These are phyloP conservation scores for Nelumbo lutea DNA, from an alignment of 164 flowering plant genomes.

Conservation along the genomic window DNA sequence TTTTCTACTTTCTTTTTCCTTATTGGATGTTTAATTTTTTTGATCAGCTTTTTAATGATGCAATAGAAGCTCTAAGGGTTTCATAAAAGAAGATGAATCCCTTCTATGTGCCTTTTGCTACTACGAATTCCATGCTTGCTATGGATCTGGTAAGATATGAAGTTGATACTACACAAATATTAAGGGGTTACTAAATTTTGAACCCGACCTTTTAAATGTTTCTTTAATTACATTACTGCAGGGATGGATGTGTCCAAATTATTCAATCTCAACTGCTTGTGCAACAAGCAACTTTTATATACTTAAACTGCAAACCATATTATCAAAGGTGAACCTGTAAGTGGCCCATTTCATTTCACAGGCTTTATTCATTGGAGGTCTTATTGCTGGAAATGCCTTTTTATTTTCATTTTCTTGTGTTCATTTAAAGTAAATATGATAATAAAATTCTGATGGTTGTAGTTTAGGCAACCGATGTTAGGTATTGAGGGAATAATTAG, in stretches of 20 bases:
- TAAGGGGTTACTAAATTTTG: constrained; percentile 1
- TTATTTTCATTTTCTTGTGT: neutral
- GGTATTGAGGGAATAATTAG: no score
- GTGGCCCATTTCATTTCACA: constrained; percentile 21
- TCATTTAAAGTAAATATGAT: neutral
- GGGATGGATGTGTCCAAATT: constrained; percentile 99
- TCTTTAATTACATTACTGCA: constrained; percentile 27
- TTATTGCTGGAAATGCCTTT: neutral
- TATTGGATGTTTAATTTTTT: neutral
- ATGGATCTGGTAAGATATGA: constrained; percentile 78
- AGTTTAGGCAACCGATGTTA: no score
- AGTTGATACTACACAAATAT: neutral
- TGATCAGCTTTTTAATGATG: constrained; percentile 80
- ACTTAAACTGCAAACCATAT: constrained; percentile 93
- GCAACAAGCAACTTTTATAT: constrained; percentile 99
- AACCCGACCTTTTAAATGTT: neutral
- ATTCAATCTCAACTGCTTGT: constrained; percentile 98
- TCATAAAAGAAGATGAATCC: constrained; percentile 96
- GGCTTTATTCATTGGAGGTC: neutral
- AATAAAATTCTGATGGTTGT: neutral
- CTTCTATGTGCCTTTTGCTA: constrained; percentile 97
- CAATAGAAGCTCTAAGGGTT: constrained; percentile 83
- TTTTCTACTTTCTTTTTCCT: neutral
- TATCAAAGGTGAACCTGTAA: constrained; percentile 93
- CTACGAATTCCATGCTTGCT: constrained; percentile 97